These are phyloP conservation scores for Neonothopanus nambi DNA, from an alignment of 1,284 basidiomycete species.

Conservation along the genomic window DNA sequence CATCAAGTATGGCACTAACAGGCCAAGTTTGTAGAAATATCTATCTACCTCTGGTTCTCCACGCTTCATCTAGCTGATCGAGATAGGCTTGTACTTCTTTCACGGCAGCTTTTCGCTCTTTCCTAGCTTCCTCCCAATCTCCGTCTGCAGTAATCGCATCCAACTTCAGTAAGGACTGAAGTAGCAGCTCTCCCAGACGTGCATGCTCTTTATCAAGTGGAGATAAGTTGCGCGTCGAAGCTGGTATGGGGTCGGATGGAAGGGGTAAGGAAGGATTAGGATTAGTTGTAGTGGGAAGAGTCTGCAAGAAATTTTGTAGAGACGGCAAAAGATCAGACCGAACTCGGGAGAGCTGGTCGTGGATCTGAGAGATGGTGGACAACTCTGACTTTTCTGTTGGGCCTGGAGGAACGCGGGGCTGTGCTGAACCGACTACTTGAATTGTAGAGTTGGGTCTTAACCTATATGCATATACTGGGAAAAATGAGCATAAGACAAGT, in stretches of 20 bases:
- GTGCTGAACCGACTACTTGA: constrained; percentile 51
- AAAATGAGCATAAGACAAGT: constrained; percentile 7
- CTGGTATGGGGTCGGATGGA: constrained; percentile 16
- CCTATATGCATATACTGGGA: constrained; percentile 63
- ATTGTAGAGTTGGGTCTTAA: constrained; percentile 63
- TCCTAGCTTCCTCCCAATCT: constrained; percentile 70
- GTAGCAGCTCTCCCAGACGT: constrained; percentile 68
- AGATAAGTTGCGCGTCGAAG: constrained; percentile 19
- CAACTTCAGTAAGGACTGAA: constrained; percentile 75
- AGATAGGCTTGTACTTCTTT: constrained; percentile 60
- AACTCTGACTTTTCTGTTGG: constrained; percentile 47
- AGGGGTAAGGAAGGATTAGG: constrained; percentile 22
- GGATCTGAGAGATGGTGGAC: constrained; percentile 55
- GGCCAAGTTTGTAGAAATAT: background rate
- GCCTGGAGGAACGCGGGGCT: constrained; percentile 22
- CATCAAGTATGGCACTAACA: too few species aligned
- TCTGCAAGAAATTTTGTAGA: constrained; percentile 53
- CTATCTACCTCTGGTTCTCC: constrained; percentile 12
- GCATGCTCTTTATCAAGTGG: constrained; percentile 49
- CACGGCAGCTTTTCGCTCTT: constrained; percentile 75
- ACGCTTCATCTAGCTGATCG: constrained; percentile 33
- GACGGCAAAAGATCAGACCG: constrained; percentile 51
- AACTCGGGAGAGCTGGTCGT: constrained; percentile 58
- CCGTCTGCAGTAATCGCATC: constrained; percentile 70
- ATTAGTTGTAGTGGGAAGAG: background rate